A percentile compares a stretch with the other conserved stretches of the same genome.
phyloP scores from a whole-genome alignment of 2,329 filamentous ascomycete genomes.

The Zymoseptoria brevis region DNA sequence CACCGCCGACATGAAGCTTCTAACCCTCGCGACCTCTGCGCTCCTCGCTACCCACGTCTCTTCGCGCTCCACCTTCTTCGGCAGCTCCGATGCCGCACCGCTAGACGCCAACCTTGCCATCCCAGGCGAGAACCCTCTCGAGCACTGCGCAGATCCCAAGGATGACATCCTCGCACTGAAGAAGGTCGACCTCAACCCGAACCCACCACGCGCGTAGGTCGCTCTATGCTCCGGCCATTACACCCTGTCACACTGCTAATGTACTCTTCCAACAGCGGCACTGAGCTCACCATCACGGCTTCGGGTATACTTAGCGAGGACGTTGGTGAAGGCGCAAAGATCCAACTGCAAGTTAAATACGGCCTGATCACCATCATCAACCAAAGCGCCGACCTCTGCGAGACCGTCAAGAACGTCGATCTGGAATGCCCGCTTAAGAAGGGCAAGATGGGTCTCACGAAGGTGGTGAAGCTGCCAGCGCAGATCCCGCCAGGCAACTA shows the following conservation, averaged over 20 bases:
- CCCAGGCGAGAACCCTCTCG: conserved; percentile 76
- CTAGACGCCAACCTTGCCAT: conserved; percentile 51
- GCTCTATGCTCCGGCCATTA: not conserved
- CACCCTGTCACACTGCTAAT: conserved; percentile 1
- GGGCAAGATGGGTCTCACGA: conserved; percentile 63
- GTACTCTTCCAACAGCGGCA: conserved; percentile 50
- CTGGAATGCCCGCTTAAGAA: conserved; percentile 80
- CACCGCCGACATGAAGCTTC: conserved; percentile 24
- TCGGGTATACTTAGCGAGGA: conserved; percentile 63
- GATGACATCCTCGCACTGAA: conserved; percentile 68
- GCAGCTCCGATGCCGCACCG: conserved; percentile 14
- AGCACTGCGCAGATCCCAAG: conserved; percentile 64
- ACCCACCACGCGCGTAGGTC: conserved; percentile 73
- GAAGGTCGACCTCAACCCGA: conserved; percentile 71
- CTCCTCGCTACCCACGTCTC: conserved; percentile 24
- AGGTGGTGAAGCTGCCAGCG: conserved; percentile 74
- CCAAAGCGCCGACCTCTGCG: conserved; percentile 75
- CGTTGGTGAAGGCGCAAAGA: conserved; percentile 71
- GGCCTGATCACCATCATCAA: conserved; percentile 84
- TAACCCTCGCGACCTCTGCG: conserved; percentile 20
- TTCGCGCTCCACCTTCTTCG: conserved; percentile 21
- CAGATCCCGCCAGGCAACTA: conserved; percentile 90
- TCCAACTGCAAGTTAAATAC: conserved; percentile 83
- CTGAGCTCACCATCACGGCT: conserved; percentile 70
- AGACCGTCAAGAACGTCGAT: conserved; percentile 81